Conservation (phyloP, 257 asterid genomes). For the Haberlea rhodopensis region DNA sequence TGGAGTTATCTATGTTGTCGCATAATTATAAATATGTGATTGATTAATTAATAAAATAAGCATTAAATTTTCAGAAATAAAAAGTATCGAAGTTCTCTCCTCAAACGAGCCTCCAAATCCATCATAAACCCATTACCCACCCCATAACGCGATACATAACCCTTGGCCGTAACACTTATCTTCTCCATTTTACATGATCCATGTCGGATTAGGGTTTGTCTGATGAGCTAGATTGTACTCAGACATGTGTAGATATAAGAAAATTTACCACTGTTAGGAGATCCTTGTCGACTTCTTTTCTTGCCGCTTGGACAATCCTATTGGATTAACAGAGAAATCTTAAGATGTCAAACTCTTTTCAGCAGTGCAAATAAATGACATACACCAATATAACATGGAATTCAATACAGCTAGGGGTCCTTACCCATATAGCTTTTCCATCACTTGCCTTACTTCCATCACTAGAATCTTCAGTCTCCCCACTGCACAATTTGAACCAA, state of each 20-base stretch:
- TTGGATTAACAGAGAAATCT: conserved; percentile 17
- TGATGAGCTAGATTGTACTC: neutral
- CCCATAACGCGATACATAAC: no score
- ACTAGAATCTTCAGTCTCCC: conserved; percentile 74
- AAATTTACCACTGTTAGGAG: conserved; percentile 59
- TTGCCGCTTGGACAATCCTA: conserved; percentile 55
- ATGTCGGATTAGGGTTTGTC: neutral
- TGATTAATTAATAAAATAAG: no score
- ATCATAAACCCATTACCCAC: no score
- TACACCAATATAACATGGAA: neutral
- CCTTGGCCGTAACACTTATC: no score
- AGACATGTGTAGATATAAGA: neutral
- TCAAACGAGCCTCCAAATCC: no score
- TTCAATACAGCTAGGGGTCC: conserved; percentile 19
- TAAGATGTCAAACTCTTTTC: neutral
- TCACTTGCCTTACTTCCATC: conserved; percentile 57
- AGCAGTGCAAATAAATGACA: conserved; percentile 11
- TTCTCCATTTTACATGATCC: neutral
- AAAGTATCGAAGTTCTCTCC: no score
- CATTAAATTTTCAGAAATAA: no score
- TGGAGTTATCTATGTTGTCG: no score
- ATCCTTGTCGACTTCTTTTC: conserved; percentile 69
- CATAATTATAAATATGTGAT: no score
- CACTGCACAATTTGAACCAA: conserved; percentile 43
- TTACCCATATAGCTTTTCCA: conserved; percentile 58